Base-by-base conservation (phyloP, 306 rosid genomes). In the Vigna mungo region DNA sequence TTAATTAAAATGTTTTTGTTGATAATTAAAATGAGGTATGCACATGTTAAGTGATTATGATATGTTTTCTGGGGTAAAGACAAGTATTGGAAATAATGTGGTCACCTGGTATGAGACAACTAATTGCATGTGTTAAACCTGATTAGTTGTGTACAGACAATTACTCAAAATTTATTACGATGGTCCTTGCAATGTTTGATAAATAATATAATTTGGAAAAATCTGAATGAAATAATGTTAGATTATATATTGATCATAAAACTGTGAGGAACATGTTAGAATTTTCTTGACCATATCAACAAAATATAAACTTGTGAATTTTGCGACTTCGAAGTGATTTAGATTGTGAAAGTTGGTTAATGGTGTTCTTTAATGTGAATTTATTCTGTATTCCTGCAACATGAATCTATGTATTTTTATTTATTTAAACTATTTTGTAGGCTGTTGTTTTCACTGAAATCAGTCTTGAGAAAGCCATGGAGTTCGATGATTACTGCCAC, bases 391-490 rank as follows among this genome's bases (percentile, higher is more conserved):
- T 21, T 17, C 64, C 7, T 30, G 47, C 47, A 53, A 54, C 32
- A 25, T 47, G 4, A 44, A 9, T 68, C n/a, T 52, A 74, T 78
- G 59, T 60, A 23, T 68, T n/a, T 23, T 20, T 67, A 55, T 74
- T 44, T 51, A 16, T 67, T 63, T 32, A 70, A 23, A 76, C 68
- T 80, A 46, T 81, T 67, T 63, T 88, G 77, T 84, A 94, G 98
- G 98, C 91, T 75, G 97, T 90, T 85, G 93, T 90, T 48, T 91
- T 94, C 87, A 91, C 96, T 46, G 91, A 91, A 58, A 78, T 87
- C 81, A 81, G 87, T 81, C 91, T 88, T 72, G 88, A 91, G 78
- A 85, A 87, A 76, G 98, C 97, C 79, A 79, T 87, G 48, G 94
- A 90, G 78, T 90, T 90, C 85, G 72, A 91, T 77, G 89, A 91